Evolutionary conservation across 306 rosid species (phyloP).

Genomic region (Canavalia ensiformis): DNA sequence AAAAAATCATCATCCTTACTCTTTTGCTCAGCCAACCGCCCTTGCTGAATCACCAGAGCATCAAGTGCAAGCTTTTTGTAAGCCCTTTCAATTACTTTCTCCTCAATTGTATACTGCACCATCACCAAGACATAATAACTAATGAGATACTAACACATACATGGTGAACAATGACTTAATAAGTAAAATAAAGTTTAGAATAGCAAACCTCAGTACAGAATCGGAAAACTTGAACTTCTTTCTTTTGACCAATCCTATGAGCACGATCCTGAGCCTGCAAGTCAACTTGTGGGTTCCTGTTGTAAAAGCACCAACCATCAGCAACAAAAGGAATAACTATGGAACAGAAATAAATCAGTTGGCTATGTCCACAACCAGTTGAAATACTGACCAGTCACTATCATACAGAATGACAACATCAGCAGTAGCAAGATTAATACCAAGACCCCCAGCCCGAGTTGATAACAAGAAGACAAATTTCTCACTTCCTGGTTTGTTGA

Average conservation of each 20-base stretch:
- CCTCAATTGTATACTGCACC: conserved; percentile 92
- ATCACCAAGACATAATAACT: conserved; percentile 4
- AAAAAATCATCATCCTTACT: conserved; percentile 57
- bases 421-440: conserved; percentile 99
- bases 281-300: conserved; percentile 99
- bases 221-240: conserved; percentile 99
- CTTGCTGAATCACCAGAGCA: conserved; percentile 99
- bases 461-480: conserved; percentile 93
- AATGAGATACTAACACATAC: conserved; percentile 25
- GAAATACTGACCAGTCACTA: conserved; percentile 86
- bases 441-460: conserved; percentile 98
- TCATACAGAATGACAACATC: conserved; percentile 98
- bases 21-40: conserved; percentile 98
- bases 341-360: conserved; percentile 23
- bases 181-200: conserved; percentile 13
- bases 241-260: conserved; percentile 99
- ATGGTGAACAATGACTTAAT: conserved; percentile 25
- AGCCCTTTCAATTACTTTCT: conserved; percentile 98
- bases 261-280: conserved; percentile 99
- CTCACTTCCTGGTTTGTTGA: conserved; percentile 97
- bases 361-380: conserved; percentile 20
- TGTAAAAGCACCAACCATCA: conserved; percentile 47
- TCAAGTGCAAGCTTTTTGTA: conserved; percentile 99
- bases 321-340: conserved; percentile 18
- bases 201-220: conserved; percentile 91